Evolutionary conservation across 768 basidiomycete genomes (phyloP), one percentile per base, ranked within the genome.

Genomic region (Suillus placidus): DNA sequence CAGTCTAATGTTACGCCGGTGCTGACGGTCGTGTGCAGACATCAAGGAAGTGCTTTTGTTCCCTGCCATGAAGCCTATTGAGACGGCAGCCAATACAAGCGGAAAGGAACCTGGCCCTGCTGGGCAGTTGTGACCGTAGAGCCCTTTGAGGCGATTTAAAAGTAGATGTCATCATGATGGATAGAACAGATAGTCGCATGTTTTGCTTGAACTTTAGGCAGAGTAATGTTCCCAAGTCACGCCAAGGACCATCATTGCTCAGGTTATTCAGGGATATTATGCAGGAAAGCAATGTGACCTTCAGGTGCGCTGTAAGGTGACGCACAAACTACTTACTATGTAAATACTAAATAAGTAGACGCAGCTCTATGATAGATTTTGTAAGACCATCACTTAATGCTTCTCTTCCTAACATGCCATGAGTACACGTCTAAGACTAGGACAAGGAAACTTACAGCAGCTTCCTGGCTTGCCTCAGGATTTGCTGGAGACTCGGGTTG

Each of bases 31-130:
- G 12, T 35, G 62, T 62, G 13, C 71, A 94, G 93, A 97, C 74
- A 96, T 97, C 85, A 98, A 98, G 85, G 95, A 97, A 76, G 95
- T 98, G 42, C 80, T 98, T 43, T 79, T 97, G 52, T 98, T 98
- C 93, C 95, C 95, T 23, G 96, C 95, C 2, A 97, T 98, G 95
- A 94, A 94, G 85, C 95, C 95, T 8, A 79, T 85, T 42, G 88
- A 89, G 64, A 83, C 79, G 0, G 70, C 76, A 4, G 71, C 85
- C 0, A 78, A 78, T 66, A 71, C 74, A 23, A 69, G 76, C 16
- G 75, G 74, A 35, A 70, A 78, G 20, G 75, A 70, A 40, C 71
- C 69, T 34, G 74, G 77, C 18, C 74, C 80, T 45, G 62, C 71
- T 9, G 76, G 68, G 37, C 69, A 72, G 37, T 32, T 63, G 20